Base-by-base conservation (phyloP, 208 protist genomes). In the Entamoeba histolytica region DNA sequence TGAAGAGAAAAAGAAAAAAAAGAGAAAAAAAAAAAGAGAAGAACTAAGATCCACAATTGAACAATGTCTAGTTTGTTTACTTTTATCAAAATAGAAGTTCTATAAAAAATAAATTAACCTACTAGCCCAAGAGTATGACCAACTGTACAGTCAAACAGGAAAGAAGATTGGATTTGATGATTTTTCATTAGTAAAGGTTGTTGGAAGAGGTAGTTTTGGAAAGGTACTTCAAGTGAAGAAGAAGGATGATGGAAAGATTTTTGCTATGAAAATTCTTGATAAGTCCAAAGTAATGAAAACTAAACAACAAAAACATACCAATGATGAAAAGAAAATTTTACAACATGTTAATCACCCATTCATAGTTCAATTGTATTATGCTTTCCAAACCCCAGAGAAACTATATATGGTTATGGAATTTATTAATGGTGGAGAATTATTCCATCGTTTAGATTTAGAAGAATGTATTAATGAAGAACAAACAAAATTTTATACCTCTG, bases 211-310 rank as follows among this genome's bases (percentile, higher is more conserved):
- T 6, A 91, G 15, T 91, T 93, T 93, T 93, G 92, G 92, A 10
- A 87, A 91, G 1, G 96, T 97, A 23, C 95, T 96, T 52, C 93
- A 96, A 92, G 96, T 96, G 12, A 17, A 95, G 23, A 94, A 95
- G 35, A 96, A 96, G 35, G 93, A 95, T 28, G 94, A 92, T 6
- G 93, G 94, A 7, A 28, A 93, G 17, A 95, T 97, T 47, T 97
- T 95, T 87, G 96, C 96, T 0, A 97, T 97, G 96, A 97, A 97
- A 39, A 93, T 96, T 0, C 55, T 97, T 0, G 93, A 94, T 14
- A 97, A 97, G 93, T 91, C 23, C 39, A 92, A 93, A 35, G 91
- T 96, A 23, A 93, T 96, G 1, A 93, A 95, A 39, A 93, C 93
- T 39, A 52, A 96, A n/a, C 93, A 96, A 50, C 23, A 93, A 6